These are phyloP conservation scores for Barnettozyma botsteinii DNA, from an alignment of 805 yeast genomes.

Conservation along the genomic window DNA sequence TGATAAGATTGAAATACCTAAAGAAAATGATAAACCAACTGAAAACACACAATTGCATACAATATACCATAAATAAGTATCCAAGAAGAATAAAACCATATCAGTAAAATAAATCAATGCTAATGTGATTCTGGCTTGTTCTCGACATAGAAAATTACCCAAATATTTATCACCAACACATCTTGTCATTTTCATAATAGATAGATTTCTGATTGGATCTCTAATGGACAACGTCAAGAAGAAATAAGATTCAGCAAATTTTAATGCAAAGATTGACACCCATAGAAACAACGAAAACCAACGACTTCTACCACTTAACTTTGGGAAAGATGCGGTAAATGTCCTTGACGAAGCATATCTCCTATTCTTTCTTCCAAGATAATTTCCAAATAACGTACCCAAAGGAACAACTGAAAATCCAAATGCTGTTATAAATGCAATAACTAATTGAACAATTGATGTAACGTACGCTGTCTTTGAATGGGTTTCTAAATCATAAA, in stretches of 20 bases:
- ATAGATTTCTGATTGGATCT: constrained; percentile 69
- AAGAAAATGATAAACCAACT: constrained; percentile 60
- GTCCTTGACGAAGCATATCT: constrained; percentile 45
- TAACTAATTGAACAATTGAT: constrained; percentile 47
- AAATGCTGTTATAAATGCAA: constrained; percentile 50
- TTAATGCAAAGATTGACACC: constrained; percentile 59
- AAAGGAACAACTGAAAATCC: constrained; percentile 59
- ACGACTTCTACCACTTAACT: constrained; percentile 45
- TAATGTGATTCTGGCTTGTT: constrained; percentile 55
- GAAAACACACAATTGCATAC: constrained; percentile 73
- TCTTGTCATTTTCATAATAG: constrained; percentile 46
- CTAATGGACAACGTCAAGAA: constrained; percentile 67
- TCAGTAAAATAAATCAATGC: constrained; percentile 54
- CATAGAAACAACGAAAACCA: constrained; percentile 65
- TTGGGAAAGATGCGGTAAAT: constrained; percentile 58
- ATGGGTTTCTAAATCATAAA: constrained; percentile 34
- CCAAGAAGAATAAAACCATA: constrained; percentile 65
- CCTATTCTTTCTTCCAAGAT: constrained; percentile 36
- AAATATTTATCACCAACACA: constrained; percentile 62
- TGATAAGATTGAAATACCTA: constrained; percentile 79
- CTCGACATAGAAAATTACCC: constrained; percentile 47
- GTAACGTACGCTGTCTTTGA: constrained; percentile 35
- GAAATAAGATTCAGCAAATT: constrained; percentile 73
- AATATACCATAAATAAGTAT: constrained; percentile 83
- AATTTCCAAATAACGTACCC: constrained; percentile 44